phyloP scores from a whole-genome alignment of 75 land plant genomes.

The Pinus albicaulis region DNA sequence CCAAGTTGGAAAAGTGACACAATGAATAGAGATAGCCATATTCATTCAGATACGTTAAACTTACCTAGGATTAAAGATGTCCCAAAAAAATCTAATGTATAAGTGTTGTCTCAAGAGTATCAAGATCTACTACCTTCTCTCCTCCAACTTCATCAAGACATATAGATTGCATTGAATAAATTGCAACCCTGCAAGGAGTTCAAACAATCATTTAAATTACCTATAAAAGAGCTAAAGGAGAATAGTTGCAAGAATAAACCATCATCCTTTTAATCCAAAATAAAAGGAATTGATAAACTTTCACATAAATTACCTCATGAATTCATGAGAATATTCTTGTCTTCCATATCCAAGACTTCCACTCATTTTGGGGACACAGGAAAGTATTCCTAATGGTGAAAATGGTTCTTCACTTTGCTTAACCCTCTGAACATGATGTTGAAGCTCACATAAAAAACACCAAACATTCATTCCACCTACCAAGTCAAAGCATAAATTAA shows the following conservation, averaged over 20 bases:
- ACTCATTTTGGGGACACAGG: slow-evolving; percentile 76
- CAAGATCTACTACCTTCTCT: slow-evolving; percentile 64
- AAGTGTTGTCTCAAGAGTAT: slow-evolving; percentile 82
- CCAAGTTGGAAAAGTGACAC: background rate
- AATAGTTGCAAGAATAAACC: background rate
- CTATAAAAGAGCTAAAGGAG: background rate
- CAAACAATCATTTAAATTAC: background rate
- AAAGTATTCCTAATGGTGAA: slow-evolving; percentile 73
- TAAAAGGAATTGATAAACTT: background rate
- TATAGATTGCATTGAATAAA: slow-evolving; percentile 91
- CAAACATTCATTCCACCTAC: slow-evolving; percentile 64
- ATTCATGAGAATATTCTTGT: slow-evolving; percentile 98
- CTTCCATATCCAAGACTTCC: slow-evolving; percentile 80
- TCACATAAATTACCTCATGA: slow-evolving; percentile 68
- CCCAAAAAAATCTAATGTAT: slow-evolving; percentile 97
- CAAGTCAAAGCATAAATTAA: background rate
- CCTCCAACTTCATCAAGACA: slow-evolving; percentile 93
- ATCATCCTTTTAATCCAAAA: background rate
- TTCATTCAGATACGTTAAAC: background rate
- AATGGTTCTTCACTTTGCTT: slow-evolving; percentile 59
- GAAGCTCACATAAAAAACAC: slow-evolving; percentile 96
- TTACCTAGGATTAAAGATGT: slow-evolving; percentile 84
- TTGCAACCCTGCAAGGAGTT: slow-evolving; percentile 67
- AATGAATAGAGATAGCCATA: background rate
- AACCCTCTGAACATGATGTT: slow-evolving; percentile 57